Evolutionary conservation across 306 rosid species (phyloP).

Genomic region (Oxytropis ochrocephala): DNA sequence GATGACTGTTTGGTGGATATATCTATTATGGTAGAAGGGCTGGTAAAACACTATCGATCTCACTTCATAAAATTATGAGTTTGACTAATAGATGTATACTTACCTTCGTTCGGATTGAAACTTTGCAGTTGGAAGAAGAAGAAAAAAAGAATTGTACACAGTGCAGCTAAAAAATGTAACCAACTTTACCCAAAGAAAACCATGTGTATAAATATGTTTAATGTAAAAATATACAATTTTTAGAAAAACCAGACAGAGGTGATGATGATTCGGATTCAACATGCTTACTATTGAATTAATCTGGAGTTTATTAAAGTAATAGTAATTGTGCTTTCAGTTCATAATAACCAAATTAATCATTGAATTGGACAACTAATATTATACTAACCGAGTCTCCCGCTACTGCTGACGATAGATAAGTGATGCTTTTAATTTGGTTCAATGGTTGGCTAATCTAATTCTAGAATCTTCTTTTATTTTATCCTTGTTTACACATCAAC

Average conservation of each 20-base stretch:
- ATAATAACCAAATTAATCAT: background rate
- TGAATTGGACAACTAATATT: background rate
- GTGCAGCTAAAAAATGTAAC: background rate
- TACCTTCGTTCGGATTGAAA: background rate
- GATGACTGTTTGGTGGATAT: background rate
- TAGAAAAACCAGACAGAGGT: too few relatives aligned
- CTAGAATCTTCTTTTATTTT: background rate
- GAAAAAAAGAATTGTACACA: background rate
- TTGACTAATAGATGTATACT: slow-evolving; percentile 18
- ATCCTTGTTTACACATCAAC: too few relatives aligned
- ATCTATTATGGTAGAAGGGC: slow-evolving; percentile 8
- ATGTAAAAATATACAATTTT: too few relatives aligned
- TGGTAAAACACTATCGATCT: slow-evolving; percentile 2
- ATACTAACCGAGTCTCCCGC: background rate
- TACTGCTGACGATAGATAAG: too few relatives aligned
- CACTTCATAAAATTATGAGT: background rate
- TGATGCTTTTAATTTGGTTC: background rate
- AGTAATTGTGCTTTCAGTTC: background rate
- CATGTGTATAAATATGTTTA: too few relatives aligned
- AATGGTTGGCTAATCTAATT: background rate
- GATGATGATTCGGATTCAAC: too few relatives aligned
- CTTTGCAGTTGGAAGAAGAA: background rate
- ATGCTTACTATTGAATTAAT: too few relatives aligned
- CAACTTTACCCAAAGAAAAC: too few relatives aligned
- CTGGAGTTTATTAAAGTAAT: too few relatives aligned